phyloP scores from a whole-genome alignment of 176 grass and related monocot species.

The Lolium perenne region DNA sequence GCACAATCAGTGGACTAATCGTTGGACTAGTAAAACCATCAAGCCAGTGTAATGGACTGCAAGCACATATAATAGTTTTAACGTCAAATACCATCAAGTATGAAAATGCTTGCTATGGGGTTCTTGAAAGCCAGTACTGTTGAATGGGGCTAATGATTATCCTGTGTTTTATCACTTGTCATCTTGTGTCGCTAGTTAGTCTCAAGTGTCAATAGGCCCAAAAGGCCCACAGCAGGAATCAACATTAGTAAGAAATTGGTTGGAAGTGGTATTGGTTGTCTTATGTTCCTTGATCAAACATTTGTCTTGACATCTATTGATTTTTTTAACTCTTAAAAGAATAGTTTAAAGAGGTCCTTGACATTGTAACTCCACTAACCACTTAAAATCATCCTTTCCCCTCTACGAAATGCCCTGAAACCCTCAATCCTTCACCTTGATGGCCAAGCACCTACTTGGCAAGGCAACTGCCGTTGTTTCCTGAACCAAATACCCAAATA shows the following conservation, averaged over 20 bases:
- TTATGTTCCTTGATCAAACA: neutral
- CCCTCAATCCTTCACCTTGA: neutral
- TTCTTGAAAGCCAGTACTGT: neutral
- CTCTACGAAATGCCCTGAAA: neutral
- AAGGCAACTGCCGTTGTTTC: neutral
- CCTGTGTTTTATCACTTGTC: slow-evolving; percentile 1
- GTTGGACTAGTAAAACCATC: neutral
- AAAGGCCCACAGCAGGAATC: neutral
- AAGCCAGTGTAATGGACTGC: neutral
- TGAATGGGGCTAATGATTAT: slow-evolving; percentile 8
- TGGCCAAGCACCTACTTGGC: neutral
- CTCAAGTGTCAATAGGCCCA: neutral
- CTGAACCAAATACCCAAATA: neutral
- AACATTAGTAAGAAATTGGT: slow-evolving; percentile 5
- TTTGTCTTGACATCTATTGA: neutral
- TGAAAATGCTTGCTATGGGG: neutral
- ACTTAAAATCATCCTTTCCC: neutral
- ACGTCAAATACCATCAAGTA: neutral
- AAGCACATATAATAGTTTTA: slow-evolving; percentile 15
- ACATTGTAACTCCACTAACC: neutral
- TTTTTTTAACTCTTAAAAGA: slow-evolving; percentile 14
- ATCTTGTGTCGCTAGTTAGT: neutral
- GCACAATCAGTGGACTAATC: neutral
- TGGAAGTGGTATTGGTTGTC: neutral
- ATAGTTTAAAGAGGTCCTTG: neutral